Evolutionary conservation across 1,284 basidiomycete genomes (phyloP), one percentile per base, ranked within the genome.

Genomic region (Cryptococcus amylolentus): DNA sequence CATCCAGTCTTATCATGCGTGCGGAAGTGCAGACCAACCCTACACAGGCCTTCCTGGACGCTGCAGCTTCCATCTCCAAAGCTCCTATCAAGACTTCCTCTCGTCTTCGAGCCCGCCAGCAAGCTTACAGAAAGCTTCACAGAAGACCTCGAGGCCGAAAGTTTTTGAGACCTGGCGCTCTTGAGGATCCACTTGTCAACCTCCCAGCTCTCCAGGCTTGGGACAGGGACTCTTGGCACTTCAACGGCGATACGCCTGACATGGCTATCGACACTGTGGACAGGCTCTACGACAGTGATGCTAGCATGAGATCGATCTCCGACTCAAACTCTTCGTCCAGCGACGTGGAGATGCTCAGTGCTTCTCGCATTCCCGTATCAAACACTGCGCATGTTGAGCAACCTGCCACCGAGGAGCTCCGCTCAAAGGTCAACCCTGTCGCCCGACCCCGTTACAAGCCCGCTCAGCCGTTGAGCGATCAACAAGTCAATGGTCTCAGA

Each of bases 131-230:
- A 35, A 35, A 35, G 31, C 31, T 35, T 10, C 10, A 35, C 31
- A 35, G 10, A 10, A 35, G 10, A 35, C 10, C 31, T 35, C 31
- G 31, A 35, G 31, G 31, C 31, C 31, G 31, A 35, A 35, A 35
- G 31, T 35, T 6, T 6, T 35, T 5, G 31, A 35, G 31, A 3
- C 55, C 54, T 27, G 54, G 43, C 16, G 55, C 55, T 4, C 54
- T 48, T 18, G 49, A 54, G 26, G 59, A 57, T 46, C 56, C 59
- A 5, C 26, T 57, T 14, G 47, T 55, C 55, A 23, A 40, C n/a
- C 49, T 61, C 14, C 53, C 59, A 9, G 55, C 50, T 5, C 55
- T 61, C 26, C 48, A 44, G 27, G 28, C 51, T 35, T 45, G 38
- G 46, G 27, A 26, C 9, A 14, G 31, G 43, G 10, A 27, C 39